Conservation (phyloP, 2,329 filamentous ascomycete genomes). For the Exophiala sideris region DNA sequence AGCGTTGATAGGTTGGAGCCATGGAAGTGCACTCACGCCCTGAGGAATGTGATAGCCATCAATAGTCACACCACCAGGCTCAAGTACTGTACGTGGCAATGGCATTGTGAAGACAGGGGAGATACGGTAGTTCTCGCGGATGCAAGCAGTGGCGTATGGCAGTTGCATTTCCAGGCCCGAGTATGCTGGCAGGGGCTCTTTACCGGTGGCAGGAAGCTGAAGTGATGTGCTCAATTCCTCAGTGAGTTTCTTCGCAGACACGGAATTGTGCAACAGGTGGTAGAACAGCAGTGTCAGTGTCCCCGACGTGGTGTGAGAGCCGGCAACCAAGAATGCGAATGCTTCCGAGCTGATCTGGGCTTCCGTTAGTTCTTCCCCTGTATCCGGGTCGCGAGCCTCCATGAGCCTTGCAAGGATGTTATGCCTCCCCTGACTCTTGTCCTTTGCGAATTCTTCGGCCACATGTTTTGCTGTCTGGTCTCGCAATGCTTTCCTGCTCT, state of each 20-base stretch:
- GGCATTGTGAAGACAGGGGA: slow-evolving; percentile 12
- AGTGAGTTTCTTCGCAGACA: slow-evolving; percentile 4
- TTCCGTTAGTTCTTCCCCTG: slow-evolving; percentile 8
- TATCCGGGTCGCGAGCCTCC: slow-evolving; percentile 11
- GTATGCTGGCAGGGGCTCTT: slow-evolving; percentile 1
- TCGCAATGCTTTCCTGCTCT: slow-evolving; percentile 7
- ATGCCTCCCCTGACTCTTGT: slow-evolving; percentile 8
- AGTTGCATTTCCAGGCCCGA: slow-evolving; percentile 16
- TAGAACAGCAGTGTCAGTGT: slow-evolving; percentile 43
- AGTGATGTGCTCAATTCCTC: slow-evolving; percentile 3
- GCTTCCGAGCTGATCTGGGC: slow-evolving; percentile 12
- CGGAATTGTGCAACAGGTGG: slow-evolving; percentile 32
- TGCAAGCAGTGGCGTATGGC: slow-evolving; percentile 11
- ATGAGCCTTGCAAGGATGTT: slow-evolving; percentile 14
- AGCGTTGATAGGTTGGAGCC: not conserved
- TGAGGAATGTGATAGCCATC: slow-evolving; percentile 8
- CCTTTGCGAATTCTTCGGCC: slow-evolving; percentile 2
- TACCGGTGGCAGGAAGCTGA: not conserved
- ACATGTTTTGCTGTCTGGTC: slow-evolving; percentile 5
- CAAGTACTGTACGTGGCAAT: slow-evolving; percentile 4
- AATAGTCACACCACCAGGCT: slow-evolving; percentile 2
- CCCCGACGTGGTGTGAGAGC: slow-evolving; percentile 40
- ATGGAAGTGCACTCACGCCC: slow-evolving; percentile 5
- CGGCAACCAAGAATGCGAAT: slow-evolving; percentile 29
- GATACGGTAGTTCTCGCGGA: slow-evolving; percentile 12